A percentile compares a stretch with the other conserved stretches of the same genome.
Evolutionary conservation across 305 asterid species (phyloP).

Genomic region (Solanum hybrid): DNA sequence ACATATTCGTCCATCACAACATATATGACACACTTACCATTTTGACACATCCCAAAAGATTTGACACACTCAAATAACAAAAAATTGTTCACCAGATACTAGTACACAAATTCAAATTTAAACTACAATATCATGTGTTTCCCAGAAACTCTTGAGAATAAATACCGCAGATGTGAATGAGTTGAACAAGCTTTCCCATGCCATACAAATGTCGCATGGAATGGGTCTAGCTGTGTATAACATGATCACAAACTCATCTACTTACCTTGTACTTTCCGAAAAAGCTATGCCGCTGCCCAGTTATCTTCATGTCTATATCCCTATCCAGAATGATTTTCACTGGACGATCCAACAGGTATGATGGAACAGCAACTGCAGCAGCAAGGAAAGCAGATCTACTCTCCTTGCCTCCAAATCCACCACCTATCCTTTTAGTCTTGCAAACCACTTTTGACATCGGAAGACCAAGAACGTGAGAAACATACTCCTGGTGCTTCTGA

Average conservation of each 20-base stretch:
- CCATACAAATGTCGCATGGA: background rate
- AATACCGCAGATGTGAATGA: background rate
- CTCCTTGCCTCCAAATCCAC: slow-evolving; percentile 99
- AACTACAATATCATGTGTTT: background rate
- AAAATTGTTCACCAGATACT: background rate
- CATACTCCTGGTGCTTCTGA: slow-evolving; percentile 85
- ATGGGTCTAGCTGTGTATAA: background rate
- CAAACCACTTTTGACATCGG: slow-evolving; percentile 98
- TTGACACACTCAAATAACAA: background rate
- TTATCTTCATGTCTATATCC: slow-evolving; percentile 84
- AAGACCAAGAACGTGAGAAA: slow-evolving; percentile 76
- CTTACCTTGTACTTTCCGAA: slow-evolving; percentile 83
- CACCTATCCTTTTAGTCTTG: slow-evolving; percentile 91
- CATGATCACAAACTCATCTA: background rate
- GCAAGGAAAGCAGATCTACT: slow-evolving; percentile 80
- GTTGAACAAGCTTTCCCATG: background rate
- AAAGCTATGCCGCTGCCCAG: slow-evolving; percentile 93
- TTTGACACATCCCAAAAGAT: background rate
- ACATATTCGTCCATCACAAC: background rate
- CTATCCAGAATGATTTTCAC: slow-evolving; percentile 82
- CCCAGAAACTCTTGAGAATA: background rate
- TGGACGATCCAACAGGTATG: slow-evolving; percentile 80
- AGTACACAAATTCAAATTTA: background rate
- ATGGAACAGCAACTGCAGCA: slow-evolving; percentile 76
- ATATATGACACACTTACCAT: background rate